Base-by-base conservation (phyloP, 1,139 yeast species). In the Magnusiomyces sp. region DNA sequence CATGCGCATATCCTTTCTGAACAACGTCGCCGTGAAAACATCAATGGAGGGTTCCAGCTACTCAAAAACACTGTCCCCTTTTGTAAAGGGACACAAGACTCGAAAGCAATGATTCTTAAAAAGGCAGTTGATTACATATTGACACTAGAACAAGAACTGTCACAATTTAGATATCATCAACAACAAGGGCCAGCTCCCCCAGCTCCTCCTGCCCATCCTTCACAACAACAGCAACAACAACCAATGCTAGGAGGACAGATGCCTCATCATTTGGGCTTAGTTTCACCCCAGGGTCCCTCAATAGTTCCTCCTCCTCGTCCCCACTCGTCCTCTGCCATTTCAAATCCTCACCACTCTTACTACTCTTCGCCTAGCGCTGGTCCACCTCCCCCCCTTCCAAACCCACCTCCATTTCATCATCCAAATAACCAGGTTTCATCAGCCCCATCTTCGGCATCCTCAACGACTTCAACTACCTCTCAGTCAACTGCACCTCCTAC, bases 121-220 rank as follows among this genome's bases (percentile, higher is more conserved):
- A 77, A 92, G 54, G 95, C 95, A 1, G 92, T 87, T 41, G 96
- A 88, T 62, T 88, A 84, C 63, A 92, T 92, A 43, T 64, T 67
- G 43, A 54, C 62, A 4, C 59, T 72, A 40, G 72, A 72, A 45
- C 63, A 60, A 46, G 66, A 63, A 47, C 50, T 62, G 4, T 20
- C 51, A 23, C 51, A 43, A 23, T 46, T 54, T 17, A 49, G 63
- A 7, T 57, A 56, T 43, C 53, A 50, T 14, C 49, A 6, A 5
- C 38, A 34, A 34, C 38, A 17, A 5, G 49, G 47, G 43, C 47
- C 46, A 46, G 47, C 45, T 29, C 38, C 43, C 40, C 43, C 49
- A n/a, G 38, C 43, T 39, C 40, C 23, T 44, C 49, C 52, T 20
- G 42, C 46, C 31, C 48, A 36, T 38, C 43, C 43, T 43, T 47